These are phyloP conservation scores for Carallia brachiata DNA, from an alignment of 345 rosid genomes.

Conservation along the genomic window DNA sequence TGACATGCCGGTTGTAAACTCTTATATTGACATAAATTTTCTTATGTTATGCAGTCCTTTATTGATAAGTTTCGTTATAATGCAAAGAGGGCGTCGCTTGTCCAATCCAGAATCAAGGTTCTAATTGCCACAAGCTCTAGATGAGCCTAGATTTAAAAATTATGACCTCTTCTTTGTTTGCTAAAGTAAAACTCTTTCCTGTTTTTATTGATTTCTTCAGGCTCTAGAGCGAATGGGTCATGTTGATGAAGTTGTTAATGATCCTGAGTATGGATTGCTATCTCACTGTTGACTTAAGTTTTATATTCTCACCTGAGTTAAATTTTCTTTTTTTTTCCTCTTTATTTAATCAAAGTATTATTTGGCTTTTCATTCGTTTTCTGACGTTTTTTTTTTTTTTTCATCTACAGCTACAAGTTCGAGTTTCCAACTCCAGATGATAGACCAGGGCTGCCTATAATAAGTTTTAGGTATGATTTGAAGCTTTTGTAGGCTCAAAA, in stretches of 20 bases:
- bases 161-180: background rate
- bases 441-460: slow-evolving; percentile 93
- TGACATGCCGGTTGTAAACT: background rate
- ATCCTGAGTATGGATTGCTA: slow-evolving; percentile 78
- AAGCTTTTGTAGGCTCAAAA: slow-evolving; percentile 9
- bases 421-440: slow-evolving; percentile 99
- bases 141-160: slow-evolving; percentile 9
- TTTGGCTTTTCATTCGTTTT: background rate
- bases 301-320: slow-evolving; percentile 6
- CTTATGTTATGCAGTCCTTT: slow-evolving; percentile 59
- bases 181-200: background rate
- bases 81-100: slow-evolving; percentile 99
- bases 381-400: slow-evolving; percentile 11
- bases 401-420: slow-evolving; percentile 84
- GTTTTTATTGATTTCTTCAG: slow-evolving; percentile 37
- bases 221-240: slow-evolving; percentile 89
- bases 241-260: slow-evolving; percentile 92
- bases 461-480: slow-evolving; percentile 88
- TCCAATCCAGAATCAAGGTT: slow-evolving; percentile 99
- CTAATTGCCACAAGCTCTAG: slow-evolving; percentile 12
- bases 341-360: background rate
- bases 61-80: slow-evolving; percentile 98
- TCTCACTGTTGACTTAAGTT: slow-evolving; percentile 10
- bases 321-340: slow-evolving; percentile 12
- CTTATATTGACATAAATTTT: slow-evolving; percentile 20